Evolutionary conservation across 148 eudicot genomes (phyloP).

Genomic region (Heliamphora exappendiculata): DNA sequence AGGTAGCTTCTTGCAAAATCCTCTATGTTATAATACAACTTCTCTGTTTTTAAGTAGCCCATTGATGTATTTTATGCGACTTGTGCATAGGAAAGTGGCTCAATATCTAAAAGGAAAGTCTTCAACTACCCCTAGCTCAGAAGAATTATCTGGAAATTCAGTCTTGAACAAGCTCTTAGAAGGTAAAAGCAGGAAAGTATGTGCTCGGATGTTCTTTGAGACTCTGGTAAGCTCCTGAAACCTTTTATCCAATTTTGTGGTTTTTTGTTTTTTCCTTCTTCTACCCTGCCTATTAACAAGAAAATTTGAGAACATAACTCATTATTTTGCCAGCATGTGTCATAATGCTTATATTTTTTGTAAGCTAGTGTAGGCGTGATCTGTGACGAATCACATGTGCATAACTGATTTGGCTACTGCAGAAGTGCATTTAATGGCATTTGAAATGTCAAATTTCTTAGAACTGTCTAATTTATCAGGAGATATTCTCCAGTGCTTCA

Average conservation of each 20-base stretch:
- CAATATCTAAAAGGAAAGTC: conserved; percentile 49
- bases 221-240: conserved; percentile 53
- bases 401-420: neutral
- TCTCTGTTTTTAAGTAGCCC: neutral
- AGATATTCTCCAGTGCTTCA: neutral
- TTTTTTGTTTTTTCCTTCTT: neutral
- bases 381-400: neutral
- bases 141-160: conserved; percentile 29
- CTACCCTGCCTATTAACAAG: neutral
- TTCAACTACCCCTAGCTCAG: conserved; percentile 33
- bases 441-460: neutral
- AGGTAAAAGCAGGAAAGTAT: conserved; percentile 62
- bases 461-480: neutral
- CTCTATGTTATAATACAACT: conserved; percentile 3
- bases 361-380: neutral
- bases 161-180: conserved; percentile 48
- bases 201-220: conserved; percentile 79
- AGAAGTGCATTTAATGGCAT: neutral
- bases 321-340: too few species aligned
- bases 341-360: neutral
- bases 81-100: conserved; percentile 65
- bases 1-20: conserved; percentile 33
- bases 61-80: neutral
- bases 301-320: neutral
- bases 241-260: neutral